Evolutionary conservation across 495 filamentous ascomycete species (phyloP), one percentile per base, ranked within the genome.

Genomic region (Aspergillus affinis): DNA sequence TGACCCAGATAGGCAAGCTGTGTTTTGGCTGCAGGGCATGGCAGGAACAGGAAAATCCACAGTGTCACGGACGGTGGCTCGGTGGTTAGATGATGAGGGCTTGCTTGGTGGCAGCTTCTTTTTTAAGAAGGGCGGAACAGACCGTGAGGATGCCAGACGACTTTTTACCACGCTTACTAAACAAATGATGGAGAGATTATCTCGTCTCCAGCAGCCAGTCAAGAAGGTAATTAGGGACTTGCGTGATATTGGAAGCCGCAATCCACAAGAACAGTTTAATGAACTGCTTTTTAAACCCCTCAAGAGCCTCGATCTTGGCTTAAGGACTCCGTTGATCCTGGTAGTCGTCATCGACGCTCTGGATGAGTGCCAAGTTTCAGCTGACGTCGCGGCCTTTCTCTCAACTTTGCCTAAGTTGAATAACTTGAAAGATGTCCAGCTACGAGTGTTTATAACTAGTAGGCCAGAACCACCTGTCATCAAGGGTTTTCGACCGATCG

Each of bases 311-410:
- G 26, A 50, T 9, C 30, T 66, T 6, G n/a, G n/a, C n/a, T n/a
- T n/a, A n/a, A n/a, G n/a, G n/a, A n/a, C 12, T 62, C 82, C 0
- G 48, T 47, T 19, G 26, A 50, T 9, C 30, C 65, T 6, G n/a
- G 57, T 77, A 17, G 68, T 83, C 15, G 72, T 84, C 17, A 67
- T 85, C 29, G 81, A 85, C 60, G 82, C 82, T 54, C 69, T 85
- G 18, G 82, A 83, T 53, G 79, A 84, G 60, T 84, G 80, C 57
- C 74, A 78, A 0, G n/a, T n/a, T n/a, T n/a, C n/a, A n/a, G n/a
- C n/a, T n/a, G n/a, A n/a, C n/a, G n/a, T n/a, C n/a, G n/a, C n/a
- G n/a, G n/a, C n/a, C n/a, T n/a, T n/a, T n/a, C n/a, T n/a, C n/a
- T n/a, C n/a, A n/a, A n/a, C n/a, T n/a, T n/a, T n/a, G n/a, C n/a